Percentiles rank a stretch among this genome's conserved stretches.
Evolutionary conservation across 768 basidiomycete genomes (phyloP).

Genomic region (Terana coerulea): DNA sequence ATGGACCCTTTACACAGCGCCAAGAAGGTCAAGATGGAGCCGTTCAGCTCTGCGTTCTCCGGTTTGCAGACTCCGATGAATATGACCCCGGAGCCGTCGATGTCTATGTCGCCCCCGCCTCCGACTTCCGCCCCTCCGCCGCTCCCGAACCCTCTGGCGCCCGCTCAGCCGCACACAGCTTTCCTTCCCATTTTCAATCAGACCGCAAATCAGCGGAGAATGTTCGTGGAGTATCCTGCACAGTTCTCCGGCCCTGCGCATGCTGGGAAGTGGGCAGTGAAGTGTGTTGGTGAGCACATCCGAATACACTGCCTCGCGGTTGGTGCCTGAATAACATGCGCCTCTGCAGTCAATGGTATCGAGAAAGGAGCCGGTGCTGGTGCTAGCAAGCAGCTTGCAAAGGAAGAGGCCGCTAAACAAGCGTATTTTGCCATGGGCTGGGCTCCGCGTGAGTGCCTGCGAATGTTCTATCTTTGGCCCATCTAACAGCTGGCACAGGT

Average conservation of each 20-base stretch:
- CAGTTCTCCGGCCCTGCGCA: slow-evolving; percentile 63
- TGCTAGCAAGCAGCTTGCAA: slow-evolving; percentile 68
- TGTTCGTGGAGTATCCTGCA: slow-evolving; percentile 58
- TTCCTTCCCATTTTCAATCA: slow-evolving; percentile 76
- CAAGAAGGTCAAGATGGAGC: slow-evolving; percentile 20
- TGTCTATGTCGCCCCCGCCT: slow-evolving; percentile 7
- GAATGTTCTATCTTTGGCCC: too few relatives aligned
- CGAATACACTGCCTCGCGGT: too few relatives aligned
- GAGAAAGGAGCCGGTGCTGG: slow-evolving; percentile 64
- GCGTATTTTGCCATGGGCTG: slow-evolving; percentile 77
- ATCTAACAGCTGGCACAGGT: background rate
- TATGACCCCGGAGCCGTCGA: background rate
- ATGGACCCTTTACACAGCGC: slow-evolving; percentile 8
- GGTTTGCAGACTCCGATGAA: background rate
- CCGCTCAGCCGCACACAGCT: slow-evolving; percentile 59
- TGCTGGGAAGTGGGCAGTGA: slow-evolving; percentile 61
- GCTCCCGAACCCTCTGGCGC: slow-evolving; percentile 51
- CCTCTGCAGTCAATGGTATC: slow-evolving; percentile 54
- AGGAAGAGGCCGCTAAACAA: slow-evolving; percentile 70
- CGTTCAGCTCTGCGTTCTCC: background rate
- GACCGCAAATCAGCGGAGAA: slow-evolving; percentile 60
- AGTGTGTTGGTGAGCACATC: slow-evolving; percentile 59
- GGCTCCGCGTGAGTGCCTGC: slow-evolving; percentile 39
- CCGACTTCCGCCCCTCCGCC: slow-evolving; percentile 16
- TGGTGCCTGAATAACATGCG: too few relatives aligned